Evolutionary conservation across 805 yeast genomes (phyloP).

Genomic region (Novakomyces olei): DNA sequence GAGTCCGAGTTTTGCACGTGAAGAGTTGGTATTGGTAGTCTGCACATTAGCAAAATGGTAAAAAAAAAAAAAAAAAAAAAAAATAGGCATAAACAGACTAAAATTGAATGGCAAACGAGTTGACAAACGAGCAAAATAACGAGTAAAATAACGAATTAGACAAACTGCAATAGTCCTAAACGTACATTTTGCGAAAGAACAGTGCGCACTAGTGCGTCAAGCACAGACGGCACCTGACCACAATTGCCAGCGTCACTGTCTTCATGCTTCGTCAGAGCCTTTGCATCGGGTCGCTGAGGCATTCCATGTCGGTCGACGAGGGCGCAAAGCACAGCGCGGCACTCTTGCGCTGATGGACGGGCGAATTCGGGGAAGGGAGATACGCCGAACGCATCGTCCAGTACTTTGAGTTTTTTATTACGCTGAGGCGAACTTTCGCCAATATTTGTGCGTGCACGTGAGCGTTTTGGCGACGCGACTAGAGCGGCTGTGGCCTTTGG

Average conservation of each 20-base stretch:
- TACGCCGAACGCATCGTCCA: background rate
- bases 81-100: too few relatives aligned
- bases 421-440: too few relatives aligned
- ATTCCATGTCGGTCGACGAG: background rate
- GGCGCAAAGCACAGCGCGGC: background rate
- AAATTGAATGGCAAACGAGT: too few relatives aligned
- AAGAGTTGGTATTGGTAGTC: background rate
- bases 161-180: too few relatives aligned
- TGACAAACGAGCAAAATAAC: too few relatives aligned
- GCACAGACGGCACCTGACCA: background rate
- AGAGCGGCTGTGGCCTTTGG: slow-evolving; percentile 4
- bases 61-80: too few relatives aligned
- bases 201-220: background rate
- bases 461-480: too few relatives aligned
- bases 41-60: too few relatives aligned
- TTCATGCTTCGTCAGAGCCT: background rate
- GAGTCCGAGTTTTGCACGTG: background rate
- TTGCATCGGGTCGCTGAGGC: background rate
- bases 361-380: background rate
- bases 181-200: background rate
- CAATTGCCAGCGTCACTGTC: background rate
- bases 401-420: too few relatives aligned
- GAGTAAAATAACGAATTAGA: too few relatives aligned
- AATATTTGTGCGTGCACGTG: too few relatives aligned
- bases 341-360: background rate